Evolutionary conservation across 2,329 filamentous ascomycete genomes (phyloP), one percentile per base, ranked within the genome.

Genomic region (Metarhizium anisopliae): DNA sequence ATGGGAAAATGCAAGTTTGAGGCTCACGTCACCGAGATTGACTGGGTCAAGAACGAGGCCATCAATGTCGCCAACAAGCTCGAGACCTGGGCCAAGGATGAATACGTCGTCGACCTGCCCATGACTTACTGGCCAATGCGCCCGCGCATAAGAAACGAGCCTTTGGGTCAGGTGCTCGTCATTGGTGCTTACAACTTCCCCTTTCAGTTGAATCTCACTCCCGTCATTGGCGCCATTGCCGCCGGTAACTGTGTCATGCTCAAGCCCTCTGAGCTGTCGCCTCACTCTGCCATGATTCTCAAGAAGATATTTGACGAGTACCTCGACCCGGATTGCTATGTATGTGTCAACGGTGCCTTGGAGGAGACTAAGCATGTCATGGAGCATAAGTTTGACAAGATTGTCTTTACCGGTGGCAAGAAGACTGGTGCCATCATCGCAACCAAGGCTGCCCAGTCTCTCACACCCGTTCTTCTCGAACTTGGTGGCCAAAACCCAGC

Each of bases 171-270:
- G 45, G 84, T 90, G 11, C 77, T 97, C 63, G 83, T 96, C 65
- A 95, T 97, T 66, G 90, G 91, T 56, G 85, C 94, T 47, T 97
- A 90, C 82, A 99, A 99, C 77, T 96, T 92, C 70, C 94, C 94
- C 53, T 77, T 96, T 69, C 86, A 92, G 72, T 79, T 97, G 47
- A 84, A 85, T 42, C 69, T 97, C 45, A 81, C 83, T 1, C 91
- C 93, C 2, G 72, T 95, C 58, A 82, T 96, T 59, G 94, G 93
- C 56, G 94, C 93, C 65, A 96, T 99, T 64, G 85, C 89, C 47
- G 93, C 90, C 8, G 94, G 94, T 53, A 96, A 94, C 71, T 93
- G 92, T 6, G 90, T 86, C 50, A 77, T 96, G 20, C 69, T 97
- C 64, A 99, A 99, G 79, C 93, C 94, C 4, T 94, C 89, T 20